phyloP scores from a whole-genome alignment of 164 flowering plant genomes.

The Nymphaea thermarum region DNA sequence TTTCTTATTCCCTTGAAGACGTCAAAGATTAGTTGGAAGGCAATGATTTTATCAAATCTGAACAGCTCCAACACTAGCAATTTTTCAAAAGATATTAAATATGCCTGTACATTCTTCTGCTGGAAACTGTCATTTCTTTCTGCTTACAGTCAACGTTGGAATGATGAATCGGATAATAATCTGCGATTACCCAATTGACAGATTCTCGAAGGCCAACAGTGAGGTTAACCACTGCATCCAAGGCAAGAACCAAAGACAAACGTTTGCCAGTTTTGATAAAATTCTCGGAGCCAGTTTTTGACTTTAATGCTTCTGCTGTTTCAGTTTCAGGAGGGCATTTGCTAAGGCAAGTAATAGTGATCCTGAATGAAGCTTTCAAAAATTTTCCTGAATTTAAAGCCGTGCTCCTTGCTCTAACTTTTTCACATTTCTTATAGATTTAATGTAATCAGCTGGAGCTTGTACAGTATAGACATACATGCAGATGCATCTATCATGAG shows the following conservation, averaged over 20 bases:
- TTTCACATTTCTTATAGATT: slow-evolving; percentile 38
- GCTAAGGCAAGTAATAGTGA: slow-evolving; percentile 37
- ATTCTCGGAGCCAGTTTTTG: slow-evolving; percentile 77
- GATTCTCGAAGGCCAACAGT: slow-evolving; percentile 73
- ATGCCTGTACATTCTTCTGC: too few relatives aligned
- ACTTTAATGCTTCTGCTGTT: slow-evolving; percentile 63
- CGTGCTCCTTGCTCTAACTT: background rate
- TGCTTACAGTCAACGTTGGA: too few relatives aligned
- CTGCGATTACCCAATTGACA: slow-evolving; percentile 9
- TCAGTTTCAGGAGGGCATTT: slow-evolving; percentile 63
- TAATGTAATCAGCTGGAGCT: slow-evolving; percentile 37
- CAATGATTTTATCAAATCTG: too few relatives aligned
- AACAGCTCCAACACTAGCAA: too few relatives aligned
- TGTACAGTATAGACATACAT: slow-evolving; percentile 35
- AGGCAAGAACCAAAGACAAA: slow-evolving; percentile 46
- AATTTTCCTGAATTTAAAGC: background rate
- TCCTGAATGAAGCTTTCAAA: background rate
- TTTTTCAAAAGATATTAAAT: too few relatives aligned
- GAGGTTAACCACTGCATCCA: slow-evolving; percentile 54
- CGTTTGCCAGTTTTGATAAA: slow-evolving; percentile 40
- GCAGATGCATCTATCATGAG: slow-evolving; percentile 34
- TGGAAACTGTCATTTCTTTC: too few relatives aligned
- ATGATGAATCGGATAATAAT: background rate
- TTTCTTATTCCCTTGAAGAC: too few relatives aligned
- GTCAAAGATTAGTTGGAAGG: too few relatives aligned